A percentile compares a stretch with the other conserved stretches of the same genome.
phyloP scores from a whole-genome alignment of 2,329 filamentous ascomycete species.

The Phaeophleospora eucalypticola region DNA sequence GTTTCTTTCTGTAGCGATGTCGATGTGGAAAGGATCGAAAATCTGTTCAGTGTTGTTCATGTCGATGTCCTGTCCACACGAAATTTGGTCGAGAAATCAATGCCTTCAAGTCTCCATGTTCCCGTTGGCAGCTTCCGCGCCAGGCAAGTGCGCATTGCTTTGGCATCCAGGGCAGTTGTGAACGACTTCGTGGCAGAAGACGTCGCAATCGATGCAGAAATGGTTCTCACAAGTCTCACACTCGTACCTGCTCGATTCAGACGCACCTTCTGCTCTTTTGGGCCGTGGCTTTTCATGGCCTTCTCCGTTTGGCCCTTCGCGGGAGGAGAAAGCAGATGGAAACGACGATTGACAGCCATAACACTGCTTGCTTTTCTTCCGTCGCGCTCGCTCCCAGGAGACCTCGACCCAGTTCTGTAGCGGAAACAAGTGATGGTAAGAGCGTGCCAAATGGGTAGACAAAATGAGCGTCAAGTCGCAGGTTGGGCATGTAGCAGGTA shows the following conservation, averaged over 20 bases:
- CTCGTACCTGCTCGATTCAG: slow-evolving; percentile 82
- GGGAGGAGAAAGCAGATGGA: slow-evolving; percentile 45
- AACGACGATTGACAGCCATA: slow-evolving; percentile 75
- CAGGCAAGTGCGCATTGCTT: slow-evolving; percentile 34
- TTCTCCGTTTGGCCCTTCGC: slow-evolving; percentile 20
- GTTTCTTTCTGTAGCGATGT: neutral
- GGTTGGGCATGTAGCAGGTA: slow-evolving; percentile 86
- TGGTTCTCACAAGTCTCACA: slow-evolving; percentile 83
- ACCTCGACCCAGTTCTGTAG: slow-evolving; percentile 89
- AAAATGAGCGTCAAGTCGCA: slow-evolving; percentile 91
- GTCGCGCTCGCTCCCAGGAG: slow-evolving; percentile 67
- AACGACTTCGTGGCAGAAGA: slow-evolving; percentile 88
- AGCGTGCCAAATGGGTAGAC: slow-evolving; percentile 87
- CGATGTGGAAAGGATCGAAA: too few relatives aligned
- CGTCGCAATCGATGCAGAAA: slow-evolving; percentile 97
- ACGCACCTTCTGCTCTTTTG: slow-evolving; percentile 51
- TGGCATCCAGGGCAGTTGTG: slow-evolving; percentile 95
- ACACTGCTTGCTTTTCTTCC: slow-evolving; percentile 54
- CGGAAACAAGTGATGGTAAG: slow-evolving; percentile 89
- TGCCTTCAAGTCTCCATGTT: neutral
- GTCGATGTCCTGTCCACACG: neutral
- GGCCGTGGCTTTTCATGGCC: slow-evolving; percentile 11
- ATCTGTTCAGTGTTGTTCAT: neutral
- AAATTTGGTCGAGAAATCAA: neutral
- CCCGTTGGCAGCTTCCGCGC: slow-evolving; percentile 9